Base-by-base conservation (phyloP, 495 filamentous ascomycete species). In the Aspergillus sparsus region DNA sequence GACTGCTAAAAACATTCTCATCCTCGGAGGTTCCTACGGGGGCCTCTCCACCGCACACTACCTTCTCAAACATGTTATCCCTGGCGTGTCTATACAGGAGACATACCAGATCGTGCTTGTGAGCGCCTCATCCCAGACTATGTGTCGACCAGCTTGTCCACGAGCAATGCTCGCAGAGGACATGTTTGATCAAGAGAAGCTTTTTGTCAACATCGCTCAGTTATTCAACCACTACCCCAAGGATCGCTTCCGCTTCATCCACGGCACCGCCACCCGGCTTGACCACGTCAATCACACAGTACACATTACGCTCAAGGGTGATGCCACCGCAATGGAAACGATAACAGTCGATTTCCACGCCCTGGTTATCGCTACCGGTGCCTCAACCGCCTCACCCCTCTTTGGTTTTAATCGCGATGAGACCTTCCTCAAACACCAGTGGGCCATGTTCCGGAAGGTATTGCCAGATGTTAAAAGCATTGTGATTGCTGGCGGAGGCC, bases 11-110 rank as follows among this genome's bases (percentile, higher is more conserved):
- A 18, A 16, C 16, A 78, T 82, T 52, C 55, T 84, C 58, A 77
- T 85, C 53, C 66, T 84, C 33, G 83, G 82, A 21, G 81, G 74
- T 18, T 84, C 81, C 41, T 84, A 80, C 64, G 80, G 44, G 37
- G 83, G 81, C 16, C 46, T 81, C 7, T 78, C 78, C 4, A 75
- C 71, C 4, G 77, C 81, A 6, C 83, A 85, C 62, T 78, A 80
- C 53, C 64, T 82, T 50, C 78, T 84, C 62, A 82, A 80, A 62
- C 78, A 82, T 68, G 71, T 66, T 45, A 15, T 83, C 9, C 80
- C 82, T 7, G 33, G 58, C 5, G 66, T 82, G 0, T 71, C 75
- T 21, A 33, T 65, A 39, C 56, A 62, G 45, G 21, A 60, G 0
- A 12, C 60, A 4, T 74, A 73, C 56, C 57, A 67, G 32, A 60